Base-by-base conservation (phyloP, 2,329 filamentous ascomycete genomes). In the Sclerotinia sclerotiorum region DNA sequence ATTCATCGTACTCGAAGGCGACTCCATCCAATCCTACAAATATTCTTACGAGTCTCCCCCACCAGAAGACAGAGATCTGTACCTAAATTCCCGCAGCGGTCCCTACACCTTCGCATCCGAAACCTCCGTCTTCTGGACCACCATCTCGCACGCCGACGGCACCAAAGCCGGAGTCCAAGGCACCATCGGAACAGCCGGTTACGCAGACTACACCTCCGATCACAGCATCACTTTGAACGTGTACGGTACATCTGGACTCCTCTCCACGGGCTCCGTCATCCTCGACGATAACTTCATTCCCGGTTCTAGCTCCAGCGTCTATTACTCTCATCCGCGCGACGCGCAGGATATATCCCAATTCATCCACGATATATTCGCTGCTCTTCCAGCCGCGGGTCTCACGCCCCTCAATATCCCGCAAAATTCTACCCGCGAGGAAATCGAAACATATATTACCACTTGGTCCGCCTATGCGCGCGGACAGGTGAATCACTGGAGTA, bases 181-280 rank as follows among this genome's bases (percentile, higher is more conserved):
- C 8, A 86, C 84, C 0, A 82, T 86, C 67, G 82, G 82, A 75
- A 81, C 81, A 0, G 77, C 81, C 0, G 84, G 84, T 3, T 80
- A 78, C 52, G 74, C 76, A 1, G 81, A 77, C 11, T 83, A 76
- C 72, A 80, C 69, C 1, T 72, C 74, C 46, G 79, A 79, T 64
- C 79, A 82, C 69, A 84, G 83, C 69, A 83, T 87, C 64, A 86
- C 84, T 0, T 78, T 87, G 27, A 87, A 87, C 74, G 76, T 87
- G 5, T 87, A 87, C 76, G 84, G 84, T 11, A 87, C 84, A 0
- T 85, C 84, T 0, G 84, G 84, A 0, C 78, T 86, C 29, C 79
- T 80, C 7, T 86, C 84, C 2, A 75, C 79, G 0, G 83, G 84
- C 1, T 78, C 79, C 5, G 83, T 85, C 4, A 73, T 79, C 8